Base-by-base conservation (phyloP, 208 protist genomes). In the Acanthamoeba triangularis region DNA sequence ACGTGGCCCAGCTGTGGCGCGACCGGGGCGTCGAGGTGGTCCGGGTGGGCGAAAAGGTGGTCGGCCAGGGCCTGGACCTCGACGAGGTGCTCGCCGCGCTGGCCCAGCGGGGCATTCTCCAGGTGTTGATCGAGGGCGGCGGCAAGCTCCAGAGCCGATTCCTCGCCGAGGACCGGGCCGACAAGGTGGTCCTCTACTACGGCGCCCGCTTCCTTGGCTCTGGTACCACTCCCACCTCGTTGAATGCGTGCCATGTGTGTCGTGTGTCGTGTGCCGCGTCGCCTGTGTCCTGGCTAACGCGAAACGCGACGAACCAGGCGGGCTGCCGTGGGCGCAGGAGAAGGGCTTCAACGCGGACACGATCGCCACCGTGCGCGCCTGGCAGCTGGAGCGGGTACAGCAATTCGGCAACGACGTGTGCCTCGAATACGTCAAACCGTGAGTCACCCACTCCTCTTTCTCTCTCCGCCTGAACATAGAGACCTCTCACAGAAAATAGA, bases 351-450 rank as follows among this genome's bases (percentile, higher is more conserved):
- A 52, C 35, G 88, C 82, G 14, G 30, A 88, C 37, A 96, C 95
- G 6, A 96, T 96, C 47, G 30, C 41, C 16, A 82, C 92, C 11
- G 95, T 76, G 44, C 54, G 54, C 0, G 69, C 69, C 25, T 78
- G 93, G 80, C 93, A 95, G 87, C 92, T 96, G 4, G 90, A 95
- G 49, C 41, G 82, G 76, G 95, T 96, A 18, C 82, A 95, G 69
- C 84, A 96, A 41, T 76, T 96, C 20, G 95, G 92, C 74, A 91
- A 95, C 69, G 95, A 96, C 52, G 67, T 95, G 30, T 94, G 88
- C 44, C 44, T 78, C 44, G 88, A 80, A 28, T 94, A 94, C 88
- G 37, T 54, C 28, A 72, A 59, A 47, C 88, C 88, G n/a, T n/a
- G 2, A n/a, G 10, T 16, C 16, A 67, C 61, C 13, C 16, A 67